Evolutionary conservation across 768 basidiomycete species (phyloP), one percentile per base, ranked within the genome.

Genomic region (Kwoniella europaea): DNA sequence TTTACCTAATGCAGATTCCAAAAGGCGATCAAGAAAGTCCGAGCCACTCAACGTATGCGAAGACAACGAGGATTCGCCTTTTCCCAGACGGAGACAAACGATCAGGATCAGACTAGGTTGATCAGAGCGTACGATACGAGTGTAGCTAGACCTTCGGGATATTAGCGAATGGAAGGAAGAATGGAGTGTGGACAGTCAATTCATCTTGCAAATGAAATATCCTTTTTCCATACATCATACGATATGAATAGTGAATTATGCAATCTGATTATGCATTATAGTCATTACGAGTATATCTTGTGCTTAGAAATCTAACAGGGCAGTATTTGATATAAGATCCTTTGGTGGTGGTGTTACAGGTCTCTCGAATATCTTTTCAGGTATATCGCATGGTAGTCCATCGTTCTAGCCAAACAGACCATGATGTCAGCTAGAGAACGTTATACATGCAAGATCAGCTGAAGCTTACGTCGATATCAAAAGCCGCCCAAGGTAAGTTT

Each of bases 11-110:
- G 35, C 6, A 95, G 93, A 84, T 97, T 97, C 85, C 94, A 98
- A 84, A 97, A 98, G 82, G 97, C 97, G 16, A 99, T 99, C 87
- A 98, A 98, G 85, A 99, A 99, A 83, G 97, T 99, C 13, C 90
- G 97, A n/a, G 97, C 97, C 0, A 92, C 94, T 2, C 97, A 99
- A 82, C 90, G 97, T 43, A 93, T 98, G 92, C 91, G 97, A 15
- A 88, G 93, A 67, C 97, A 93, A 72, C 90, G 97, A 59, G 97
- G 97, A 3, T 99, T 98, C 82, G 97, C 97, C 4, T 99, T 99
- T 86, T 94, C 92, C 83, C 95, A 98, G 84, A 97, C 94, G 2
- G 95, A 98, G 84, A 91, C 91, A 74, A 86, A 87, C 29, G 89
- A 89, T 73, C 91, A 95, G 84, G 94, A 96, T 84, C 95, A 98